Evolutionary conservation across 148 eudicot genomes (phyloP), one percentile per base, ranked within the genome.

Genomic region (Vaccinium darrowii): DNA sequence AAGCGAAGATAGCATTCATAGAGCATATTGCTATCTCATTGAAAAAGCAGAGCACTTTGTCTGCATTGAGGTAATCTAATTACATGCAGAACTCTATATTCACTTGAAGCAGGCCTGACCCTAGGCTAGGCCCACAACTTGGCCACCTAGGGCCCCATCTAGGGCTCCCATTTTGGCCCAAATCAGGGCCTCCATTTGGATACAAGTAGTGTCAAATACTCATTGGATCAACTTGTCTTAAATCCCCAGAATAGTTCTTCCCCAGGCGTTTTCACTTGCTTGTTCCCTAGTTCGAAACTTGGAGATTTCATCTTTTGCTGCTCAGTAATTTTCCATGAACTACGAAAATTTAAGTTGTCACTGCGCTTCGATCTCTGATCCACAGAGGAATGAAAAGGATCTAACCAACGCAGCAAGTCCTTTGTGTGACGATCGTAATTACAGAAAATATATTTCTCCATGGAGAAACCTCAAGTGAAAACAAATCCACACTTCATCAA

Each of bases 1-100:
- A 92, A 93, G 93, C 80, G 99, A 97, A 88, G 94, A 95, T 74
- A 97, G 99, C 87, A 97, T 97, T 85, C 99, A 97, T 86, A 94
- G 80, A 82, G 93, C 99, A 79, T 97, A 96, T 88, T 95, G 98
- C 89, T 92, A 97, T 69, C 96, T 96, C 76, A 96, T 96, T 87
- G 99, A 95, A 83, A 93, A 90, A 87, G 98, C 99, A 49, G 99
- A 96, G 82, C 95, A 95, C 87, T 94, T 91, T 63, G 86, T 96
- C 76, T 96, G 95, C 86, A 95, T 96, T 76, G 99, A 96, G 99
- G 99, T 96, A 27, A 58, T 53, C 18, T 79, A 57, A 57, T 19
- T 79, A 56, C 23, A 56, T 56, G 89, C 82, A 81, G 58, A 30
- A 60, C 56, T 77, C 39, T 60, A 50, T 50, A 63, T 82, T 78